Evolutionary conservation across 2,329 filamentous ascomycete species (phyloP), one percentile per base, ranked within the genome.

Genomic region (Microcyclospora pomicola): DNA sequence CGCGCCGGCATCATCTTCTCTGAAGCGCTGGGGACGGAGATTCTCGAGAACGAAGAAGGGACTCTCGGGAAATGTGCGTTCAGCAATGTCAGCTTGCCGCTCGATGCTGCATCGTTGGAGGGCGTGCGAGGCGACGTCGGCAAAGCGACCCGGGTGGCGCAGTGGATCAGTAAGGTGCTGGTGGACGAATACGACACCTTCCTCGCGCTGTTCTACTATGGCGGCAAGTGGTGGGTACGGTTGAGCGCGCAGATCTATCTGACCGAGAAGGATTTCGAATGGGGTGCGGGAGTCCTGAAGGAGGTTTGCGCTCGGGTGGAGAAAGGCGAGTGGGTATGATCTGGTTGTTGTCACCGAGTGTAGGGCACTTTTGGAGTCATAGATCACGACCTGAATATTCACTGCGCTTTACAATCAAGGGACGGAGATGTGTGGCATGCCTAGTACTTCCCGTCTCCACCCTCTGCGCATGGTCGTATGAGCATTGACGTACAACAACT

Each of bases 161-260:
- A 61, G 39, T 68, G 52, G 65, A 59, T 59, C 55, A 62, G 42
- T 47, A 54, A 50, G 6, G 48, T 50, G 0, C 49, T 56, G 7
- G 65, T 72, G 1, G 63, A 67, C 12, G 59, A 71, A 15, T 88
- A 78, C 71, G 68, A 77, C 38, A 91, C 85, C 0, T 88, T 84
- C 51, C 60, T 91, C 36, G 68, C 77, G 1, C 53, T 82, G 2
- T 75, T 75, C 40, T 59, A 69, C 7, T 75, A 86, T 47, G 67
- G 61, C 0, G 71, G 69, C 0, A 67, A 67, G 37, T 72, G 78
- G 55, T 94, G 81, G 81, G 66, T 71, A 0, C 66, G 88, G 35
- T 52, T 93, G 34, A 86, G 81, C 54, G 83, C 74, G 11, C 86
- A 94, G 66, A 71, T 91, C 0, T 96, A 91, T 55, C 61, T 95